Evolutionary conservation across 164 flowering plant genomes (phyloP), one percentile per base, ranked within the genome.

Genomic region (Taxillus chinensis): DNA sequence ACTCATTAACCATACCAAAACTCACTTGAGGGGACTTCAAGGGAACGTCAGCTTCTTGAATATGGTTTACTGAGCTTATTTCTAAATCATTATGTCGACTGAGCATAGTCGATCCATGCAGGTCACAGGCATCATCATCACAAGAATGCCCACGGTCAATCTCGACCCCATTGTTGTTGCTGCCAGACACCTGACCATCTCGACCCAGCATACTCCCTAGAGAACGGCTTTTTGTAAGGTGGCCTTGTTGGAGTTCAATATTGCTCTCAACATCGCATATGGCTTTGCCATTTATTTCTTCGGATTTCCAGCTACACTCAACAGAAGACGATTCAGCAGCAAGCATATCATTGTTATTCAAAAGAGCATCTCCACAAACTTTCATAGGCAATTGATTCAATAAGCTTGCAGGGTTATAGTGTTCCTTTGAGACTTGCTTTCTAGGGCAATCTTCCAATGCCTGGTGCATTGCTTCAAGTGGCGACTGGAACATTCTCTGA

Each of bases 191-290:
- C 59, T 63, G 73, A 3, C 70, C 77, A 54, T 76, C 70, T 73
- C 62, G 70, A 53, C 77, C 77, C 45, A 86, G 56, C 43, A 67
- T 82, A 82, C 79, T 78, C 65, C 90, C 97, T 11, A 83, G 70
- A 70, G 97, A 93, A 60, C 64, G 74, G 75, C 96, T 77, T 71
- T 84, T 90, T 73, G 71, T 80, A 9, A 90, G 61, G 41, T 5
- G 60, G 5, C 63, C 62, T 40, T 53, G 71, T 57, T 55, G 60
- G 49, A 59, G 65, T 59, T 52, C 72, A 14, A 5, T 3, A 9
- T 70, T 73, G 49, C 15, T 66, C 55, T 67, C 80, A 38, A 69
- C 42, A 66, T 68, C 62, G 61, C 42, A 56, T 68, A 59, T 66
- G 42, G 66, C 39, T 68, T 60, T 66, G 42, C 67, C 39, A 43